Percentiles rank a stretch among this genome's conserved stretches.
Evolutionary conservation across 306 rosid species (phyloP).

Genomic region (Vigna nakashimae): DNA sequence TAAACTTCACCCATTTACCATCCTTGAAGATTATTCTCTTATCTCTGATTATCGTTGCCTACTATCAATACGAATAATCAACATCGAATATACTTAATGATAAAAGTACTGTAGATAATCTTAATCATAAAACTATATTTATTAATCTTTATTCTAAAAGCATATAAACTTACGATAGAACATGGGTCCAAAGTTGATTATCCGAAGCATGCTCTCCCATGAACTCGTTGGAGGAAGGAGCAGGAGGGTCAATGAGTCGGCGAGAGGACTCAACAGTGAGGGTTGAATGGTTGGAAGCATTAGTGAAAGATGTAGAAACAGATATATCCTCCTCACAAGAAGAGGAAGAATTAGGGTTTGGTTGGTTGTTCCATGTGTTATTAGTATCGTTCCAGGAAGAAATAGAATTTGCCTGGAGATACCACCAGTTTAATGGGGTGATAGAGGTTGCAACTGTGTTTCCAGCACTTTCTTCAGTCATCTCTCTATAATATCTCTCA

Average conservation of each 20-base stretch:
- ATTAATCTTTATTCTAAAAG: background rate
- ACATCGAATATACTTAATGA: conserved; percentile 22
- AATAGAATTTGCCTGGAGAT: conserved; percentile 56
- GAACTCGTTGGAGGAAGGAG: conserved; percentile 61
- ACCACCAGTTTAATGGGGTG: conserved; percentile 80
- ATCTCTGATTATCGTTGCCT: conserved; percentile 36
- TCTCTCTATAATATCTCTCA: conserved; percentile 33
- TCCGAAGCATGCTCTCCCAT: conserved; percentile 71
- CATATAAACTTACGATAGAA: conserved; percentile 64
- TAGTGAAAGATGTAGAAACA: conserved; percentile 77
- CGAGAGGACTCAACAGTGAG: conserved; percentile 74
- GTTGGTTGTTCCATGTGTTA: conserved; percentile 48
- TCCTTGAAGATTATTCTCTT: conserved; percentile 43
- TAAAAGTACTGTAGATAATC: conserved; percentile 1
- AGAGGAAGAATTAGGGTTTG: conserved; percentile 73
- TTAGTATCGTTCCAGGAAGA: conserved; percentile 62
- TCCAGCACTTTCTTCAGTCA: conserved; percentile 78
- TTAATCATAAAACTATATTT: background rate
- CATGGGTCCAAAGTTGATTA: conserved; percentile 80
- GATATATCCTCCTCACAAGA: conserved; percentile 85
- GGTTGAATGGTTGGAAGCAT: conserved; percentile 80
- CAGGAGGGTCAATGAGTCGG: conserved; percentile 51
- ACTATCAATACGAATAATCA: conserved; percentile 12
- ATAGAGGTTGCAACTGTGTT: conserved; percentile 63
- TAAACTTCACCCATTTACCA: background rate